phyloP scores from a whole-genome alignment of 2,329 filamentous ascomycete genomes.

The Arthrocladium fulminans region DNA sequence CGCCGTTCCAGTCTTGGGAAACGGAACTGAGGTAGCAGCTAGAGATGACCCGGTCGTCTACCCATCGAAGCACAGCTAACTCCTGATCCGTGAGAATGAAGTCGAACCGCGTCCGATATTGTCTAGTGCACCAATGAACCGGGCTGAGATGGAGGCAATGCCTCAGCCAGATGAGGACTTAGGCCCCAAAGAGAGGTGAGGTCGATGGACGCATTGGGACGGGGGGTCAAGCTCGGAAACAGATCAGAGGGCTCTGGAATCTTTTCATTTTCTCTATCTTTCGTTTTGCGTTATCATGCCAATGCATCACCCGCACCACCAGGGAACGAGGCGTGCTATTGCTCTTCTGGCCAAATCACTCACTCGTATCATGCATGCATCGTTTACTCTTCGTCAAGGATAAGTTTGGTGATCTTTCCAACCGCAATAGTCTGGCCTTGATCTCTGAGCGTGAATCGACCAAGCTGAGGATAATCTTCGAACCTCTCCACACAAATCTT shows the following conservation, averaged over 20 bases:
- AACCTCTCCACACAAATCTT: slow-evolving; percentile 89
- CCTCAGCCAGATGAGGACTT: no score
- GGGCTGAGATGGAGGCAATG: no score
- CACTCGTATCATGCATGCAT: neutral
- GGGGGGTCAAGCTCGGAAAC: no score
- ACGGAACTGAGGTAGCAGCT: no score
- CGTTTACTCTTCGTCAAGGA: slow-evolving; percentile 39
- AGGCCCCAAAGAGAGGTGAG: neutral
- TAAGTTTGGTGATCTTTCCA: slow-evolving; percentile 94
- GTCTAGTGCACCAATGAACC: no score
- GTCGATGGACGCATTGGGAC: neutral
- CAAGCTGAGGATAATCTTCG: slow-evolving; percentile 91
- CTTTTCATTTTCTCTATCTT: no score
- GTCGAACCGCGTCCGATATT: no score
- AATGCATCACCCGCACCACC: neutral
- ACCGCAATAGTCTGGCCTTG: slow-evolving; percentile 99
- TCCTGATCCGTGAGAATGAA: no score
- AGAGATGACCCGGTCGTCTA: slow-evolving; percentile 26
- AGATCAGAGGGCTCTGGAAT: no score
- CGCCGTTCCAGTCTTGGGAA: no score
- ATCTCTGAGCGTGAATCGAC: slow-evolving; percentile 80
- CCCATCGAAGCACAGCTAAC: no score
- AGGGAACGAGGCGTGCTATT: neutral
- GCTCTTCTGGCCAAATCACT: neutral
- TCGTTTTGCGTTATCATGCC: no score